A percentile compares a stretch with the other conserved stretches of the same genome.
Evolutionary conservation across 1,284 basidiomycete genomes (phyloP).

Genomic region (Boletellus sp.): DNA sequence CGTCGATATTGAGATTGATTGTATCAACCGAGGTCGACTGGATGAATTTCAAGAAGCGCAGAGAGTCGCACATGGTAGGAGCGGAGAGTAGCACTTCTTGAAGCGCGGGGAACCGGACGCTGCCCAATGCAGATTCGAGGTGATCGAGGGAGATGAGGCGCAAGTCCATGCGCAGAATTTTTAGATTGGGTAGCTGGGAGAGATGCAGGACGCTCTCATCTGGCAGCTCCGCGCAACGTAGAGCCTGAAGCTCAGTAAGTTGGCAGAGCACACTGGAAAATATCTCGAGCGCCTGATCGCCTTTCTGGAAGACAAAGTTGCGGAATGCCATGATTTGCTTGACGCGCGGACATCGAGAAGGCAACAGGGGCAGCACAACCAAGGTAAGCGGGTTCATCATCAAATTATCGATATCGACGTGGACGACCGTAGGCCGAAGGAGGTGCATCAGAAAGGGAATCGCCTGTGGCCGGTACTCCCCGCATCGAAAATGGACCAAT

Average conservation of each 20-base stretch:
- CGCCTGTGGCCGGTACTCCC: conserved; percentile 22
- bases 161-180: conserved; percentile 26
- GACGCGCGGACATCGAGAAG: conserved; percentile 22
- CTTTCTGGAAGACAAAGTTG: conserved; percentile 28
- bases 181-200: conserved; percentile 20
- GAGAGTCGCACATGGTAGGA: conserved; percentile 20
- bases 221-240: conserved; percentile 28
- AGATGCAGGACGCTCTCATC: conserved; percentile 24
- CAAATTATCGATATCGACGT: conserved; percentile 31
- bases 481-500: conserved; percentile 26
- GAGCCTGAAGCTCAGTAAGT: conserved; percentile 22
- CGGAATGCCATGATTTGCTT: conserved; percentile 29
- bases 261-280: conserved; percentile 24
- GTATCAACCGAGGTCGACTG: conserved; percentile 28
- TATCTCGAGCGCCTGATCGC: conserved; percentile 20
- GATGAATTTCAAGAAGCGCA: conserved; percentile 27
- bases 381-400: conserved; percentile 25
- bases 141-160: conserved; percentile 22
- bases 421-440: conserved; percentile 23
- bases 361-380: conserved; percentile 19
- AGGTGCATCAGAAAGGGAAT: conserved; percentile 22
- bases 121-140: conserved; percentile 16
- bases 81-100: conserved; percentile 23
- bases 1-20: conserved; percentile 32
- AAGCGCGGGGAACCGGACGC: conserved; percentile 19